These are phyloP conservation scores for Sindora glabra DNA, from an alignment of 306 rosid species.

Conservation along the genomic window DNA sequence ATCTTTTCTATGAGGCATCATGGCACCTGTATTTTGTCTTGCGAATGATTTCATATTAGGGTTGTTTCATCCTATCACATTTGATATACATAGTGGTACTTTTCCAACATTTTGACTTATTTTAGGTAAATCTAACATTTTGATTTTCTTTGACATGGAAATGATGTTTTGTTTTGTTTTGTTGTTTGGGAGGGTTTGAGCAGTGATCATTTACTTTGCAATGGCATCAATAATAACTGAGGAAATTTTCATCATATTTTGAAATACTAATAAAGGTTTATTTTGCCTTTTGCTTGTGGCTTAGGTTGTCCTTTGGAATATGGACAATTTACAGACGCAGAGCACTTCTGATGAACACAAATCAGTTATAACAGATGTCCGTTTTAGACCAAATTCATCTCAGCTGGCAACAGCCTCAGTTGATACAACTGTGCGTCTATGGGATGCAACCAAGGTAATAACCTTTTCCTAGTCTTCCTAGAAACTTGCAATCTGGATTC, in stretches of 20 bases:
- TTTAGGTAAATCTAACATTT: too few species aligned
- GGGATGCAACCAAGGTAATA: constrained; percentile 47
- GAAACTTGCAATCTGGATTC: not conserved
- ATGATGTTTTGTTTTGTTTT: not conserved
- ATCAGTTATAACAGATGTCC: constrained; percentile 36
- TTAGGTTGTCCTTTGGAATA: constrained; percentile 45
- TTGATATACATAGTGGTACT: not conserved
- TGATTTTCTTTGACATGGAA: too few species aligned
- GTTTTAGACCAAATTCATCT: constrained; percentile 50
- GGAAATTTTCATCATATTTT: not conserved
- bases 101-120: not conserved
- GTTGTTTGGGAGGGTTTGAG: not conserved
- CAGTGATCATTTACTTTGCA: not conserved
- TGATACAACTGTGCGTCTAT: constrained; percentile 48
- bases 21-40: not conserved
- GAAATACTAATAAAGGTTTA: not conserved
- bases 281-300: not conserved
- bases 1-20: not conserved
- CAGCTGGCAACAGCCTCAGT: constrained; percentile 44
- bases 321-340: constrained; percentile 34
- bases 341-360: constrained; percentile 45
- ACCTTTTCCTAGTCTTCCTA: not conserved
- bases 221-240: not conserved
- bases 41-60: not conserved
- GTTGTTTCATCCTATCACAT: not conserved